Evolutionary conservation across 2,329 filamentous ascomycete genomes (phyloP).

Genomic region (Ilyonectria sp.): DNA sequence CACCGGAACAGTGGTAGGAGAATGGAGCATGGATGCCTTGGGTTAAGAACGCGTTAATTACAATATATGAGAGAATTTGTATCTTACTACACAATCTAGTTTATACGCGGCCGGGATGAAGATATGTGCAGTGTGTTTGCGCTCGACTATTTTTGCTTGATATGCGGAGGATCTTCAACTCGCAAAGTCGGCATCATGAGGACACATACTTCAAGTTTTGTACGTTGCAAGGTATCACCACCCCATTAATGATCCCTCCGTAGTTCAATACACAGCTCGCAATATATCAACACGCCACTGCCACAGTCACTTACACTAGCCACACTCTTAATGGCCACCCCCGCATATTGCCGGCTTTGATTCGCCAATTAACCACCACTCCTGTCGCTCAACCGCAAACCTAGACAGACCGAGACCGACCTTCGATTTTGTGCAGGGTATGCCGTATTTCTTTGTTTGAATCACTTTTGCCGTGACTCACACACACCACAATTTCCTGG

Average conservation of each 20-base stretch:
- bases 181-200: too few relatives aligned
- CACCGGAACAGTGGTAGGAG: too few relatives aligned
- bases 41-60: too few relatives aligned
- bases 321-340: constrained; percentile 2
- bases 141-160: too few relatives aligned
- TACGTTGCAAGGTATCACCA: neutral
- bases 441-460: constrained; percentile 24
- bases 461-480: constrained; percentile 21
- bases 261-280: neutral
- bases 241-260: neutral
- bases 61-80: too few relatives aligned
- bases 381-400: neutral
- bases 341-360: constrained; percentile 28
- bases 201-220: too few relatives aligned
- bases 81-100: too few relatives aligned
- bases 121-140: too few relatives aligned
- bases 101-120: too few relatives aligned
- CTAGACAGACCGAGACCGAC: neutral
- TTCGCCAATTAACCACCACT: constrained; percentile 29
- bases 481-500: constrained; percentile 1
- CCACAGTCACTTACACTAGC: constrained; percentile 20
- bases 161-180: too few relatives aligned
- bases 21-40: too few relatives aligned
- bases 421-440: constrained; percentile 4
- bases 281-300: constrained; percentile 8